Conservation (phyloP, 23 red algal genomes). For the Pyropia yezoensis region DNA sequence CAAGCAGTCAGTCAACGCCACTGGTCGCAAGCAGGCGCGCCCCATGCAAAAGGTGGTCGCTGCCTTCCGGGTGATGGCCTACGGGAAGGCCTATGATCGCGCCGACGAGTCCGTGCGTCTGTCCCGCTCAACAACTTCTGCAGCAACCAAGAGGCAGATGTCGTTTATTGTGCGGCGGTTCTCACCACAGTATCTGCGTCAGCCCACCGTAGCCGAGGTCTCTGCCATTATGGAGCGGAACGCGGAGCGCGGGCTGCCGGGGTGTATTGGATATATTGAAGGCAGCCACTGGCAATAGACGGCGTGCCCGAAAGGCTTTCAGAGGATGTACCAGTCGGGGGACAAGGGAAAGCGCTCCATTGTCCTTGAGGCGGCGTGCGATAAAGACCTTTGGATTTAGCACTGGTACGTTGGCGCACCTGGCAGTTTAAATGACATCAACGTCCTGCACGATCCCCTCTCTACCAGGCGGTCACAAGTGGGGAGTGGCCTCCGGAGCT, state of each 20-base stretch:
- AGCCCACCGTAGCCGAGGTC: slow-evolving; percentile 5
- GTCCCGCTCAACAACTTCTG: neutral
- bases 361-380: slow-evolving; percentile 10
- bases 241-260: slow-evolving; percentile 10
- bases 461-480: neutral
- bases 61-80: slow-evolving; percentile 6
- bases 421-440: slow-evolving; percentile 11
- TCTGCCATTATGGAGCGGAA: neutral
- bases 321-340: slow-evolving; percentile 10
- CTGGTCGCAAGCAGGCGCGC: neutral
- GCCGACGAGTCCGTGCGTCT: slow-evolving; percentile 10
- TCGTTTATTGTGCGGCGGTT: slow-evolving; percentile 7
- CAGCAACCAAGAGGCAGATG: slow-evolving; percentile 1
- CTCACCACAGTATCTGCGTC: slow-evolving; percentile 1
- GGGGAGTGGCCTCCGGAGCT: neutral
- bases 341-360: slow-evolving; percentile 5
- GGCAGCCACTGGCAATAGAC: slow-evolving; percentile 10
- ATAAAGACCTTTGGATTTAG: slow-evolving; percentile 29
- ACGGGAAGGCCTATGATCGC: neutral
- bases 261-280: neutral
- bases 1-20: no score
- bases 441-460: slow-evolving; percentile 5
- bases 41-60: slow-evolving; percentile 11
- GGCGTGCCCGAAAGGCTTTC: slow-evolving; percentile 2
- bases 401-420: slow-evolving; percentile 1